Evolutionary conservation across 495 filamentous ascomycete genomes (phyloP).

Genomic region (Friedmanniomyces endolithicus): DNA sequence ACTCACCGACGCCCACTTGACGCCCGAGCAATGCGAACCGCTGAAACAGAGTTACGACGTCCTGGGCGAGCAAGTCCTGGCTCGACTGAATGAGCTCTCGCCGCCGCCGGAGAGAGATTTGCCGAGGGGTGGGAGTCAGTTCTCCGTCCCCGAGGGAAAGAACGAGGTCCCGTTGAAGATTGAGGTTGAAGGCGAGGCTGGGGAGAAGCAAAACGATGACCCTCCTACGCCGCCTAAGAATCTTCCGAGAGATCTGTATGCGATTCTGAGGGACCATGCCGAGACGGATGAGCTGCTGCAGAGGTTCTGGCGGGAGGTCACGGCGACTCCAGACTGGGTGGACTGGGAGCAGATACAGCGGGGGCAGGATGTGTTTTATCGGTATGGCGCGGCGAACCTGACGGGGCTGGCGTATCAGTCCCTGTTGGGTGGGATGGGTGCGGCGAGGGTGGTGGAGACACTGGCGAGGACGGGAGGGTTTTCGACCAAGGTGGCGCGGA

Average conservation of each 20-base stretch:
- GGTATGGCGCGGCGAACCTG: slow-evolving; percentile 56
- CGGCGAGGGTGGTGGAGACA: slow-evolving; percentile 55
- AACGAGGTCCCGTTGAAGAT: not conserved
- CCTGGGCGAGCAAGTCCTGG: slow-evolving; percentile 52
- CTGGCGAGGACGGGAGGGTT: slow-evolving; percentile 71
- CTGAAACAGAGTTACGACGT: slow-evolving; percentile 54
- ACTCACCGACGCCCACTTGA: slow-evolving; percentile 55
- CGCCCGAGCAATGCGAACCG: slow-evolving; percentile 45
- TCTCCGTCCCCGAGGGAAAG: slow-evolving; percentile 2
- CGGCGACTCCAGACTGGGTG: slow-evolving; percentile 64
- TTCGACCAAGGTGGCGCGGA: slow-evolving; percentile 51
- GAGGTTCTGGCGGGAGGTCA: slow-evolving; percentile 55
- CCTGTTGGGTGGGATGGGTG: slow-evolving; percentile 48
- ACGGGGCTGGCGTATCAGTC: slow-evolving; percentile 53
- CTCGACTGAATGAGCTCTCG: slow-evolving; percentile 46
- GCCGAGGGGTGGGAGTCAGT: slow-evolving; percentile 24
- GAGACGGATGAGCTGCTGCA: slow-evolving; percentile 43
- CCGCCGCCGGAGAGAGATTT: slow-evolving; percentile 27
- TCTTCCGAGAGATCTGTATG: slow-evolving; percentile 45
- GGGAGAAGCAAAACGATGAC: slow-evolving; percentile 10
- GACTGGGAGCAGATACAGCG: slow-evolving; percentile 67
- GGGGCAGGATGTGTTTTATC: slow-evolving; percentile 45
- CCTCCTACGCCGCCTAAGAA: slow-evolving; percentile 5
- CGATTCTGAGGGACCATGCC: slow-evolving; percentile 45
- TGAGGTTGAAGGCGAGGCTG: not conserved